Base-by-base conservation (phyloP, 2,329 filamentous ascomycete genomes). In the Zymoseptoria ardabiliae region DNA sequence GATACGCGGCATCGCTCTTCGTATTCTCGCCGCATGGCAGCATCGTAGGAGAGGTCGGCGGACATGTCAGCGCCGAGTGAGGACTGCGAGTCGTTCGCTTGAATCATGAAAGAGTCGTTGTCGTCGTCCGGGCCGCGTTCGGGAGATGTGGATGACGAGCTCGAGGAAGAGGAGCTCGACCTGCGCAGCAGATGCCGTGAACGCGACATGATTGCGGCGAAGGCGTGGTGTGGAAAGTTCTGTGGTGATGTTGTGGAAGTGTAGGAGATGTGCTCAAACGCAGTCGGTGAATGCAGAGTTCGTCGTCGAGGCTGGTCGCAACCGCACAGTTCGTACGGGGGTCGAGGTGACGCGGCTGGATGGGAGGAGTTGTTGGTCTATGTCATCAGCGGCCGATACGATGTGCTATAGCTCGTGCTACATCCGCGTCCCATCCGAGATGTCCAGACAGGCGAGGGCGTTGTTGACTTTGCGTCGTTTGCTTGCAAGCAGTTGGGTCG, bases 31-130 rank as follows among this genome's bases (percentile, higher is more conserved):
- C 67, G 73, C 61, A 74, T 68, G 85, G 85, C 71, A 82, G 86
- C 82, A 86, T 88, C 69, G 91, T 88, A 70, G 86, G 86, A 69
- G 23, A 77, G 77, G 59, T 72, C 69, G 20, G 66, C 64, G 2
- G 70, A 70, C 58, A 71, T 88, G 52, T 89, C 88, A 35, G 91
- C 85, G 56, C 91, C 91, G 58, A 97, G 82, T 0, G 93, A 97
- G 0, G 93, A 97, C 73, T 94, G 84, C 3, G 93, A 97, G 77
- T 97, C 93, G 77, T 97, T 96, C 69, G 80, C 75, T 66, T 89
- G 87, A 59, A 82, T 84, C 72, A 89, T 87, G 74, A 94, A 94
- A 75, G 94, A 96, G 76, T 97, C 93, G 67, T 91, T 96, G 76
- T 97, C 93, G 71, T 92, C 89, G 75, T 95, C 91, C 71, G 91